Evolutionary conservation across 2,329 filamentous ascomycete genomes (phyloP).

Genomic region (Dothidotthia symphoricarpi): DNA sequence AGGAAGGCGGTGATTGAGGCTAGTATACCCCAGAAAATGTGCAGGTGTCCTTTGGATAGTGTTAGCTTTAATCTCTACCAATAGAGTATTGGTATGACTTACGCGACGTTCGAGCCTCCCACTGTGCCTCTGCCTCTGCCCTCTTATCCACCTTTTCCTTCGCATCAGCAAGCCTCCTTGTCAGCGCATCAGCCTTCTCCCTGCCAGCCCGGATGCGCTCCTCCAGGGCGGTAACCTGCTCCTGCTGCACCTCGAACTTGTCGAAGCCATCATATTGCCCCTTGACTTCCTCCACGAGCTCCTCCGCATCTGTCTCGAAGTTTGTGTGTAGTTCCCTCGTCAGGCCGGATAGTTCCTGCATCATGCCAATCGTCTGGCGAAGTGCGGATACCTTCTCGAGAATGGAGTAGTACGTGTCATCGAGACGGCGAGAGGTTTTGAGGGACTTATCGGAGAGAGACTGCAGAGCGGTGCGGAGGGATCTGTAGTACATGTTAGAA

Average conservation of each 20-base stretch:
- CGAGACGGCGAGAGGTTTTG: conserved; percentile 63
- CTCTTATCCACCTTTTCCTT: conserved; percentile 64
- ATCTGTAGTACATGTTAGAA: conserved; percentile 29
- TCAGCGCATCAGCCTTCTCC: conserved; percentile 59
- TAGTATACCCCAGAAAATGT: conserved; percentile 62
- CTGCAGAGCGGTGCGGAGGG: conserved; percentile 44
- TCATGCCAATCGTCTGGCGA: conserved; percentile 61
- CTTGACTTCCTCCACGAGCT: conserved; percentile 60
- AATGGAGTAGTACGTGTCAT: conserved; percentile 72
- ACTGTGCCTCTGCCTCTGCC: conserved; percentile 65
- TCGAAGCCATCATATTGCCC: conserved; percentile 61
- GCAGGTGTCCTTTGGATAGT: conserved; percentile 50
- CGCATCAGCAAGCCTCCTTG: conserved; percentile 63
- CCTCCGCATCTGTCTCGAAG: conserved; percentile 61
- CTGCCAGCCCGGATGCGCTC: conserved; percentile 60
- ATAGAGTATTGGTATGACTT: conserved; percentile 6
- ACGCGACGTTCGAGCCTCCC: conserved; percentile 61
- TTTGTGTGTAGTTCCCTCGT: conserved; percentile 58
- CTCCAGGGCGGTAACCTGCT: conserved; percentile 62
- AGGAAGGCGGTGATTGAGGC: conserved; percentile 47
- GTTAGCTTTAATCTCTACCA: conserved; percentile 9
- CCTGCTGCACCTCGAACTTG: conserved; percentile 64
- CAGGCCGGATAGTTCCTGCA: conserved; percentile 66
- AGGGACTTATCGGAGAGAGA: conserved; percentile 60
- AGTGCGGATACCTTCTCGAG: conserved; percentile 66